Evolutionary conservation across 2,329 filamentous ascomycete genomes (phyloP).

Genomic region (Aspergillus ustus): DNA sequence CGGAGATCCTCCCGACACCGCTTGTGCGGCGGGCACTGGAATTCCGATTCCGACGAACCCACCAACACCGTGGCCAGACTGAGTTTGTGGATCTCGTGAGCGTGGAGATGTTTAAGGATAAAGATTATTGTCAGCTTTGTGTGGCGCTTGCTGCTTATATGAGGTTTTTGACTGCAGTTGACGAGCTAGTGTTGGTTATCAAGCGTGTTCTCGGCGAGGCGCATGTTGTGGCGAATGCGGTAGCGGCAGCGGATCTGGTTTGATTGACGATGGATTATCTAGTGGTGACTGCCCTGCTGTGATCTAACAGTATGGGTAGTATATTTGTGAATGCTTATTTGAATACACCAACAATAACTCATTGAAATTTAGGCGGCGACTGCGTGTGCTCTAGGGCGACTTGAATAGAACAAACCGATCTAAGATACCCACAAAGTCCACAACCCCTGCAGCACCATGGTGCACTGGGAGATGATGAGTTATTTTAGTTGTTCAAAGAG

Average conservation of each 20-base stretch:
- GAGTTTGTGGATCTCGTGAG: constrained; percentile 30
- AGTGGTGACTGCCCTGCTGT: too few relatives aligned
- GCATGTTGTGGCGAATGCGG: constrained; percentile 32
- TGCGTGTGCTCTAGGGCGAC: too few relatives aligned
- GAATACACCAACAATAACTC: too few relatives aligned
- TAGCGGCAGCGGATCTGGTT: constrained; percentile 16
- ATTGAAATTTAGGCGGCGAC: too few relatives aligned
- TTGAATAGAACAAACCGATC: too few relatives aligned
- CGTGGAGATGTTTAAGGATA: constrained; percentile 42
- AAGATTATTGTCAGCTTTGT: constrained; percentile 54
- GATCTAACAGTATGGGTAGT: too few relatives aligned
- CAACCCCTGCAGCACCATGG: too few relatives aligned
- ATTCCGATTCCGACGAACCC: constrained; percentile 24
- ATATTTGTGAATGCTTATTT: too few relatives aligned
- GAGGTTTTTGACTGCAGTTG: constrained; percentile 48
- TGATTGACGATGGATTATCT: background rate
- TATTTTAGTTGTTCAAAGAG: too few relatives aligned
- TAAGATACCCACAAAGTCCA: too few relatives aligned
- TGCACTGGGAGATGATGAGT: too few relatives aligned
- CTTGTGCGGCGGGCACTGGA: constrained; percentile 45
- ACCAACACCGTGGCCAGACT: constrained; percentile 3
- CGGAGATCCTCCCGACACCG: constrained; percentile 54
- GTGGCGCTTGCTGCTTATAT: constrained; percentile 53
- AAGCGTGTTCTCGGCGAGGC: constrained; percentile 53
- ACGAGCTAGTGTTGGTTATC: constrained; percentile 52